phyloP scores from a whole-genome alignment of 768 basidiomycete genomes.

The Termitomyces sp. region DNA sequence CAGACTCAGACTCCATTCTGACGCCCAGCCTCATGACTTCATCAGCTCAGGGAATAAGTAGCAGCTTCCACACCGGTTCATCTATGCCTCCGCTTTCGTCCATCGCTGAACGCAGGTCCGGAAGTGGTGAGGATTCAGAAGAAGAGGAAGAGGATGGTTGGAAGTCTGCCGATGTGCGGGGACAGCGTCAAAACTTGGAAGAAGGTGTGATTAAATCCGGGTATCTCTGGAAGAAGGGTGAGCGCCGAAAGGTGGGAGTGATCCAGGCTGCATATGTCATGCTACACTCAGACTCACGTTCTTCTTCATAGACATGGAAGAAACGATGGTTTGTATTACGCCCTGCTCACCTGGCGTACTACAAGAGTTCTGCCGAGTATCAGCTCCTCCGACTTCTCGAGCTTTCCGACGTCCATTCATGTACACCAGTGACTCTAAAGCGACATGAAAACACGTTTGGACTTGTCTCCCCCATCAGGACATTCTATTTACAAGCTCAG shows the following conservation, averaged over 20 bases:
- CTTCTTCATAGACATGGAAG: constrained; percentile 84
- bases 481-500: constrained; percentile 87
- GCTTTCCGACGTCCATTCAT: constrained; percentile 84
- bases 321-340: constrained; percentile 98
- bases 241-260: constrained; percentile 81
- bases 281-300: constrained; percentile 4
- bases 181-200: constrained; percentile 42
- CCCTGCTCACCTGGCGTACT: constrained; percentile 89
- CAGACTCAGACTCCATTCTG: constrained; percentile 77
- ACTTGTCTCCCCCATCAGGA: constrained; percentile 84
- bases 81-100: constrained; percentile 59
- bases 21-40: constrained; percentile 48
- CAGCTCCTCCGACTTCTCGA: constrained; percentile 86
- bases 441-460: constrained; percentile 88
- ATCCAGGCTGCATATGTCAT: background rate
- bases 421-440: constrained; percentile 84
- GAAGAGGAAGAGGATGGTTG: constrained; percentile 69
- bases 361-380: constrained; percentile 95
- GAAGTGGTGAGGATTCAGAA: constrained; percentile 78
- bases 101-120: constrained; percentile 71
- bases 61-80: constrained; percentile 26
- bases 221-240: constrained; percentile 97
- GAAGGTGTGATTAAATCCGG: constrained; percentile 85
- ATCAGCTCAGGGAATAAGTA: constrained; percentile 24
- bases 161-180: constrained; percentile 47